phyloP scores from a whole-genome alignment of 352 stramenopile genomes.

The Globisporangium orthogonon region DNA sequence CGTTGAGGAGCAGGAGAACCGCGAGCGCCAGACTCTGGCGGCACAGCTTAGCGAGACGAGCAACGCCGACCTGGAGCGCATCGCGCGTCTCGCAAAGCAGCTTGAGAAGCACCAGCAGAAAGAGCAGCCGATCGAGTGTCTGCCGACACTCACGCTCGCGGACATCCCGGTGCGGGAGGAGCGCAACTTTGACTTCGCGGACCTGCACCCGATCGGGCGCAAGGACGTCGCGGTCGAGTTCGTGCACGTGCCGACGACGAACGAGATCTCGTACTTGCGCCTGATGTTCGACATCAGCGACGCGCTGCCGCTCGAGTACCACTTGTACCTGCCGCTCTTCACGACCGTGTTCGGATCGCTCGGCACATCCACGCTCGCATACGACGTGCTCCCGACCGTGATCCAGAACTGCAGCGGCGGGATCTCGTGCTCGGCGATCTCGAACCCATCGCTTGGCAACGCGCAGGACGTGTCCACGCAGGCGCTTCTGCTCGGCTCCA shows the following conservation, averaged over 20 bases:
- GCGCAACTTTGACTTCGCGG: slow-evolving; percentile 43
- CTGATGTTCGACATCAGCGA: slow-evolving; percentile 53
- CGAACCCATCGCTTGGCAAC: slow-evolving; percentile 50
- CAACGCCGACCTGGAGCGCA: slow-evolving; percentile 50
- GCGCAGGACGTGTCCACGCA: slow-evolving; percentile 35
- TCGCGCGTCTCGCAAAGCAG: slow-evolving; percentile 31
- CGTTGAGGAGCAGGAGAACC: slow-evolving; percentile 47
- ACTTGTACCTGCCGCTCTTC: slow-evolving; percentile 65
- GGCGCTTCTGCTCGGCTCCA: slow-evolving; percentile 53
- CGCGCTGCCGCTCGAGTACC: slow-evolving; percentile 48
- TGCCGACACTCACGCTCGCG: slow-evolving; percentile 62
- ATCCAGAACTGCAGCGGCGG: slow-evolving; percentile 77
- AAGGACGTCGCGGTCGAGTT: slow-evolving; percentile 28
- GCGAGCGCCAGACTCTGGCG: slow-evolving; percentile 42
- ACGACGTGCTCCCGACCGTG: slow-evolving; percentile 63
- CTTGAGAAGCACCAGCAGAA: slow-evolving; percentile 65
- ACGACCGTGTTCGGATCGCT: slow-evolving; percentile 63
- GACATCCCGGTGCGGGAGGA: slow-evolving; percentile 55
- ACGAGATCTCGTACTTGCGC: slow-evolving; percentile 80
- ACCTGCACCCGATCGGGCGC: slow-evolving; percentile 24
- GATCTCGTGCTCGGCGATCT: slow-evolving; percentile 52
- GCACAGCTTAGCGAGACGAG: slow-evolving; percentile 31
- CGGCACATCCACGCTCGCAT: slow-evolving; percentile 56
- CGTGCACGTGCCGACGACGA: slow-evolving; percentile 67
- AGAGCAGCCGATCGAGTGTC: slow-evolving; percentile 55